Base-by-base conservation (phyloP, 495 filamentous ascomycete species). In the Letharia columbiana region DNA sequence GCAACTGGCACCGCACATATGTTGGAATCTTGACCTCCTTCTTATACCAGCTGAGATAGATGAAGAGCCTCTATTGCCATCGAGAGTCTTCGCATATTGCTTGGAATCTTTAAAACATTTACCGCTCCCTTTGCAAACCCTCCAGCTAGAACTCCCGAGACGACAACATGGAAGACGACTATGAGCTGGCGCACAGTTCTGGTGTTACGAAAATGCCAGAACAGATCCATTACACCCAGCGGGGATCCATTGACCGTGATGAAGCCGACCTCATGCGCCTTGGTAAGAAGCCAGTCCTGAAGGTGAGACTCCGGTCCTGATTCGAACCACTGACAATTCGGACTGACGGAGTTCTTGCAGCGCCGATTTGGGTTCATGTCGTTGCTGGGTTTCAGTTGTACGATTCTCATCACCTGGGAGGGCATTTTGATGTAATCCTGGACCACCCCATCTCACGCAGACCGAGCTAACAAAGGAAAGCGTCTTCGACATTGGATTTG, bases 361-460 rank as follows among this genome's bases (percentile, higher is more conserved):
- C 77, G 82, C 17, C 81, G 77, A 49, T 82, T 81, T 62, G 76
- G 78, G 0, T 71, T 81, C 61, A 70, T 82, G 57, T 79, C 78
- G 11, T 79, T 82, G 59, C 64, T 83, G 33, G 80, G 78, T 0
- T 83, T 84, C 52, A 77, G 75, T 59, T 80, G 76, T 60, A 80
- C 79, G 0, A 77, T 83, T 61, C 72, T 83, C 40, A 75, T 75
- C 23, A 83, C 80, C 20, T 82, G 81, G 81, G 81, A 83, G 63
- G 62, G 54, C 31, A 60, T 68, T 4, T 44, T 65, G 44, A 65
- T 65, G 62, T 65, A 64, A 44, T 20, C 10, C 12, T 44, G 9
- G 40, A 37, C 15, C 37, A 33, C 37, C 62, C 37, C 31, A 39
- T 23, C 10, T 13, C 23, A 35, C 41, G 57, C 42, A 15, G 56